phyloP scores from a whole-genome alignment of 495 filamentous ascomycete species.

The Trichoderma erinaceum region DNA sequence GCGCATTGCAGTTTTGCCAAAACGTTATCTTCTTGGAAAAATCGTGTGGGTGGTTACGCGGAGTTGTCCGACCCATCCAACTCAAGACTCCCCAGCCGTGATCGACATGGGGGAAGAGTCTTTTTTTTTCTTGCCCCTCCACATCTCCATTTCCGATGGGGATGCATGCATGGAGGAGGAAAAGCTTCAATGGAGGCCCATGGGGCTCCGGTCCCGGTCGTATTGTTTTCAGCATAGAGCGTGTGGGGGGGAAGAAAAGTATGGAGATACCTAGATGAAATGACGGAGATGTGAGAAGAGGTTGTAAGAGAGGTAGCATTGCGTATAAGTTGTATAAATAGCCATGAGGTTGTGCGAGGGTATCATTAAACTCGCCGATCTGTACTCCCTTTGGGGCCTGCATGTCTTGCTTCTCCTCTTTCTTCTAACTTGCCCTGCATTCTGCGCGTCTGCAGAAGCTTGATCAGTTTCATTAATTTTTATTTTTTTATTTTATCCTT shows the following conservation, averaged over 20 bases:
- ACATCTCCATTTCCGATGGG: not conserved
- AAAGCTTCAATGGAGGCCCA: not conserved
- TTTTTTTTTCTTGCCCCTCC: constrained; percentile 6
- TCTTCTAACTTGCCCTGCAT: not conserved
- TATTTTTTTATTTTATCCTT: not conserved
- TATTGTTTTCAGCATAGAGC: not conserved
- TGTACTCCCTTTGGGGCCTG: constrained; percentile 1
- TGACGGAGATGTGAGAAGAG: not conserved
- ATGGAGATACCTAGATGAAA: not conserved
- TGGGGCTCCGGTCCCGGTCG: constrained; percentile 1
- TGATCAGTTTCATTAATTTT: not conserved
- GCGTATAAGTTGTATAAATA: not conserved
- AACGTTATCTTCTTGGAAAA: not conserved
- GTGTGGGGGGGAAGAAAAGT: not conserved
- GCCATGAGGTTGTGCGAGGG: not conserved
- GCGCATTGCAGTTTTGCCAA: not conserved
- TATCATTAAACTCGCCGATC: not conserved
- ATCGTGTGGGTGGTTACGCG: not conserved
- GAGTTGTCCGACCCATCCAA: constrained; percentile 11
- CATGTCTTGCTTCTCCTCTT: not conserved
- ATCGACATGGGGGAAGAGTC: constrained; percentile 3
- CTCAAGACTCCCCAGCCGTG: not conserved
- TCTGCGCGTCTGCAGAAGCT: not conserved
- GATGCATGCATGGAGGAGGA: not conserved
- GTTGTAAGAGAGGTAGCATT: not conserved